These are phyloP conservation scores for Plantago elongata DNA, from an alignment of 257 asterid genomes.

Conservation along the genomic window DNA sequence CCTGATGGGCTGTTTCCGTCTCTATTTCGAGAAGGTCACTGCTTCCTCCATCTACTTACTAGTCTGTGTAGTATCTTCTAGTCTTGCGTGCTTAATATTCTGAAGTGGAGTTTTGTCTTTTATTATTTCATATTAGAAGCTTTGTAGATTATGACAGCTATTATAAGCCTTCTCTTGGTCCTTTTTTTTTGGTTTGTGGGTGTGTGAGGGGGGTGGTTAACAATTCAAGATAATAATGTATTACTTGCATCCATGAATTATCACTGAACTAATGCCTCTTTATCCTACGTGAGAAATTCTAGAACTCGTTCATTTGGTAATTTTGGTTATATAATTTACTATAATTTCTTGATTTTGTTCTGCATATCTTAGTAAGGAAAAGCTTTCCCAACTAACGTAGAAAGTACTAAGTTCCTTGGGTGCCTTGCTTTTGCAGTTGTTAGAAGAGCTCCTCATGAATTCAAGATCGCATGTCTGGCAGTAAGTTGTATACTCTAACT, in stretches of 20 bases:
- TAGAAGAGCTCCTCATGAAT: conserved; percentile 94
- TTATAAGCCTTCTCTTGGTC: not conserved
- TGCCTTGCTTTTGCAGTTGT: conserved; percentile 64
- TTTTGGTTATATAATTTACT: not conserved
- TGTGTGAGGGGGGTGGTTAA: too few relatives aligned
- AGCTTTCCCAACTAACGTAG: conserved; percentile 3
- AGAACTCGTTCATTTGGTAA: not conserved
- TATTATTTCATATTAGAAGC: conserved; percentile 11
- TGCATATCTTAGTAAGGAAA: not conserved
- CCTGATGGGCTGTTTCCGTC: conserved; percentile 99
- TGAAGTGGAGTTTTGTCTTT: conserved; percentile 6
- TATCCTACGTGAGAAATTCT: not conserved
- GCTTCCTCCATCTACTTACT: conserved; percentile 15
- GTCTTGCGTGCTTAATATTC: conserved; percentile 11
- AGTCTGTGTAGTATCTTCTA: conserved; percentile 15
- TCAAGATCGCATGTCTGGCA: conserved; percentile 92
- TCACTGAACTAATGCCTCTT: not conserved
- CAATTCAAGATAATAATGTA: too few relatives aligned
- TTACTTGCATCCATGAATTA: too few relatives aligned
- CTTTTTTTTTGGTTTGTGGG: too few relatives aligned
- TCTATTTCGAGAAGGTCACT: conserved; percentile 85
- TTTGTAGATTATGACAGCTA: not conserved
- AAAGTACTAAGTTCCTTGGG: conserved; percentile 18
- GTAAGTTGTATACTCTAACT: conserved; percentile 33
- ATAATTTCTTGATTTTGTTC: not conserved